Evolutionary conservation across 2,329 filamentous ascomycete species (phyloP), one percentile per base, ranked within the genome.

Genomic region (Aureobasidium subglaciale): DNA sequence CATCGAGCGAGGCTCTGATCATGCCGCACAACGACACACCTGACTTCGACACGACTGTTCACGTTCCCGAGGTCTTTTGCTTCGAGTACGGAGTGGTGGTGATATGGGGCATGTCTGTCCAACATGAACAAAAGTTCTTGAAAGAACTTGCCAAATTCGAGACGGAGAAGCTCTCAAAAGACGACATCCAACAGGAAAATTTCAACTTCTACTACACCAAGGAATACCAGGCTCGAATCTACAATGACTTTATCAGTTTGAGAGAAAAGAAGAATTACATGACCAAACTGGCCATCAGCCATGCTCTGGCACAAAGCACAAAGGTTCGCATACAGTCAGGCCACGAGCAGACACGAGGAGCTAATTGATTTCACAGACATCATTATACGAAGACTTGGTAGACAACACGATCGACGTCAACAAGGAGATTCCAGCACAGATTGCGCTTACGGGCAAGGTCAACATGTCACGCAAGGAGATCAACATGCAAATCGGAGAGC

Each of bases 191-290:
- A 73, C 89, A 90, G 43, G 93, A 99, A 71, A 90, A 92, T 66
- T 99, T 99, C 79, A 99, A 99, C 70, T 99, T 97, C 71, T 99
- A 99, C 76, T 97, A 99, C 75, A 97, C 93, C 3, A 83, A 88
- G 65, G 92, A 97, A 68, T 99, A 99, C 70, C 95, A 99, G 73
- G 90, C 93, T 20, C 86, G 93, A 50, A 99, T 99, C 70, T 99
- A 99, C 80, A 99, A 99, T 72, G 93, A 99, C 72, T 99, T 99
- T 65, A 99, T 99, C 71, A 93, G 89, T 2, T 73, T 99, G 59
- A 81, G 91, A 46, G 92, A 97, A 65, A 96, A 95, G 73, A 85
- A 85, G 66, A 96, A 95, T 71, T 95, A 97, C 75, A 97, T 97
- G 93, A 95, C 87, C 63, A 97, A 97, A 74, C 78, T 97, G 34